A percentile compares a stretch with the other conserved stretches of the same genome.
These are phyloP conservation scores for Pseudopithomyces chartarum DNA, from an alignment of 2,329 filamentous ascomycete genomes.

Conservation along the genomic window DNA sequence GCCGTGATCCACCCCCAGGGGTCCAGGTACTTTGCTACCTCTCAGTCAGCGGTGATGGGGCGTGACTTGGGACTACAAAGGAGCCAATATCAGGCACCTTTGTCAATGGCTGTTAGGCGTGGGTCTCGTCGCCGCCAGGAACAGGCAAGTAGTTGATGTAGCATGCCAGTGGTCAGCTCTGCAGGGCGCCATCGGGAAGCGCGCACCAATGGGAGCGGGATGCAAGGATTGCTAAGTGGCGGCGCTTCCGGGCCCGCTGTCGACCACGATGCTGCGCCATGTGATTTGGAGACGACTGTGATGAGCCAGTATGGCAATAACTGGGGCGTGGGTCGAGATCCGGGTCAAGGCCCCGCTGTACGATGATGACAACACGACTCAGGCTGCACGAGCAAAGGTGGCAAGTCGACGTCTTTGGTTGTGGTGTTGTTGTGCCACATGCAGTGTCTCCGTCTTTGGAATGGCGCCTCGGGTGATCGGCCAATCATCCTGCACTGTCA, in stretches of 20 bases:
- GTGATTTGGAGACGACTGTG: conserved; percentile 30
- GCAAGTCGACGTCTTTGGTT: not conserved
- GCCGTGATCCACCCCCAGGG: conserved; percentile 28
- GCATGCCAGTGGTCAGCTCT: conserved; percentile 17
- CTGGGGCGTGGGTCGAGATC: conserved; percentile 8
- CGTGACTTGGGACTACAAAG: conserved; percentile 36
- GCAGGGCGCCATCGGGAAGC: conserved; percentile 30
- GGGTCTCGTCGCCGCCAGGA: conserved; percentile 26
- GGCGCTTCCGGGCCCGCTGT: conserved; percentile 23
- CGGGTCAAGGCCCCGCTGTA: not conserved
- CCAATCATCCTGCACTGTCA: not conserved
- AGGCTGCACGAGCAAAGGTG: not conserved
- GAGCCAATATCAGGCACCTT: conserved; percentile 18
- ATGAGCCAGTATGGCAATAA: conserved; percentile 21
- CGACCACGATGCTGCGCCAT: conserved; percentile 19
- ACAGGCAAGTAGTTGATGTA: conserved; percentile 29
- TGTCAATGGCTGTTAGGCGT: conserved; percentile 23
- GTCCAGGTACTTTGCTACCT: conserved; percentile 27
- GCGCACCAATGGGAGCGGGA: conserved; percentile 29
- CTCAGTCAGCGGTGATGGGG: conserved; percentile 22
- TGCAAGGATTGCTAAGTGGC: conserved; percentile 23
- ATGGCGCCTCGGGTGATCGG: conserved; percentile 4
- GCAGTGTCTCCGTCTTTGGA: not conserved
- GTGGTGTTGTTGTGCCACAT: not conserved
- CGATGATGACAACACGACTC: conserved; percentile 6